Base-by-base conservation (phyloP, 805 yeast genomes). In the Nakazawaea ishiwadae region DNA sequence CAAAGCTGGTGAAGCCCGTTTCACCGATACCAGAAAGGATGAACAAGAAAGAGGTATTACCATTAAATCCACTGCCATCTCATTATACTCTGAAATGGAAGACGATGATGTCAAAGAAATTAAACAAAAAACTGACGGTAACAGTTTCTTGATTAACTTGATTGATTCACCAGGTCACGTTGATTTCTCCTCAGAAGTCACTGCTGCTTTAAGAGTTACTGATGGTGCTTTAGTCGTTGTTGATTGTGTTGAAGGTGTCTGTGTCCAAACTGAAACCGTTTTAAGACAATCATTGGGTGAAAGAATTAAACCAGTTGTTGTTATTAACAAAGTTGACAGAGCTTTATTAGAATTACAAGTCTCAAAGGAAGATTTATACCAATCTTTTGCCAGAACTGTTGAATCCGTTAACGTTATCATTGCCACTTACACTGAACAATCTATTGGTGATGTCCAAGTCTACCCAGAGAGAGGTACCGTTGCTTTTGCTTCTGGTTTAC, bases 81-180 rank as follows among this genome's bases (percentile, higher is more conserved):
- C 98, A 56, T 81, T 91, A 68, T 91, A 72, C 79, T 80, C 97
- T 60, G 83, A 85, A 69, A 79, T 89, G 84, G 59, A 63, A 44
- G 95, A 85, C 44, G 95, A 85, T 42, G 96, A 88, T 64, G 81
- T 76, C 53, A 84, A 84, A 70, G 87, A 81, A 59, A 91, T 93
- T 77, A 77, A 81, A 71, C 98, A 93, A 78, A 81, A 84, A 75
- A 82, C 93, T 53, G 84, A 68, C 16, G 98, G 98, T 73, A 85
- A 77, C 83, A 81, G 83, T 69, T 91, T 91, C 83, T 84, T 91
- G 77, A 82, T 91, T 60, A 91, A 91, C 88, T 81, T 91, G 82
- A 91, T 91, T 63, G 99, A 91, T 74, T 93, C 99, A 59, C 99
- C 99, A 75, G 99, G 99, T 86, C 99, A 91, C 97, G 98, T 91